phyloP scores from a whole-genome alignment of 345 rosid genomes.

The Pistacia vera region DNA sequence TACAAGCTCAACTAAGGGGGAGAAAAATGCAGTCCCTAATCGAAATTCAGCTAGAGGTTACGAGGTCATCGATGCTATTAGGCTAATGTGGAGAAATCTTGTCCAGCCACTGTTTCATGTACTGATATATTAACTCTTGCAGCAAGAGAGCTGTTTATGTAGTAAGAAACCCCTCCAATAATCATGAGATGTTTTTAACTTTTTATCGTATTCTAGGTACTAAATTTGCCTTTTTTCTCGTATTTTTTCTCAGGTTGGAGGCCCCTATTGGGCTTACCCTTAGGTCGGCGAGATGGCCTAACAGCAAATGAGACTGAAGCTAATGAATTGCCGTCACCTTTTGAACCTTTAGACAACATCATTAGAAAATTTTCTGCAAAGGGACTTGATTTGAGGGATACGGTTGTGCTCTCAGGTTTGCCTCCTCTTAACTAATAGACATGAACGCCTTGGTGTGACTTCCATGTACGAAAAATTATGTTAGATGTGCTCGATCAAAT shows the following conservation, averaged over 20 bases:
- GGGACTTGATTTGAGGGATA: slow-evolving; percentile 66
- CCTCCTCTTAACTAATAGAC: not conserved
- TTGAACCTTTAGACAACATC: slow-evolving; percentile 56
- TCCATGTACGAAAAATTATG: no score
- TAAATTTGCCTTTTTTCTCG: not conserved
- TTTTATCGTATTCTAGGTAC: slow-evolving; percentile 5
- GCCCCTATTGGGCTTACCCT: slow-evolving; percentile 49
- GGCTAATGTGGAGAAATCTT: slow-evolving; percentile 52
- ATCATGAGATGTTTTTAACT: not conserved
- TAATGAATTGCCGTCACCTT: slow-evolving; percentile 57
- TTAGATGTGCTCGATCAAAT: no score
- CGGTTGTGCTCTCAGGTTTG: slow-evolving; percentile 69
- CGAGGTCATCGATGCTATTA: slow-evolving; percentile 64
- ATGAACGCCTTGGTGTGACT: not conserved
- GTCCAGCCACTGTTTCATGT: slow-evolving; percentile 68
- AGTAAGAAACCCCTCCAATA: slow-evolving; percentile 29
- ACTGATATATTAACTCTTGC: slow-evolving; percentile 62
- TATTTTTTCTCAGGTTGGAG: slow-evolving; percentile 46
- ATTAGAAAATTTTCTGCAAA: slow-evolving; percentile 57
- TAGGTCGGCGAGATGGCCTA: slow-evolving; percentile 64
- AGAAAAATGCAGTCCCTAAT: slow-evolving; percentile 52
- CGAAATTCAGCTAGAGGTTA: slow-evolving; percentile 61
- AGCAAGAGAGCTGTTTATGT: slow-evolving; percentile 57
- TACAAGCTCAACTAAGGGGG: slow-evolving; percentile 37
- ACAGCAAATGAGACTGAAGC: slow-evolving; percentile 52